These are phyloP conservation scores for Tulasnella sp. DNA, from an alignment of 768 basidiomycete genomes.

Conservation along the genomic window DNA sequence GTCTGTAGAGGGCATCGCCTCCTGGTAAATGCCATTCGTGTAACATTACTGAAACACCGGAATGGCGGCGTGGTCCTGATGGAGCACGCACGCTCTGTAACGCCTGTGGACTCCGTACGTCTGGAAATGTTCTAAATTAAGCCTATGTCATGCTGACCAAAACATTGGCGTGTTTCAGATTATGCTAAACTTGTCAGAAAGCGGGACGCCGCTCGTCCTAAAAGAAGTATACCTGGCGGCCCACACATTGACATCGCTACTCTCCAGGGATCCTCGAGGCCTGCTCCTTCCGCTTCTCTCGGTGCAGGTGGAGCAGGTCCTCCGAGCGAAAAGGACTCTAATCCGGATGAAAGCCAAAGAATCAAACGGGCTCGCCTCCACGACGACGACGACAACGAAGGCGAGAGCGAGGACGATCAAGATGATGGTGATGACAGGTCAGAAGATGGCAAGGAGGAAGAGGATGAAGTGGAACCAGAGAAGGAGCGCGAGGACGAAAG, in stretches of 20 bases:
- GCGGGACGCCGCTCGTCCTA: background rate
- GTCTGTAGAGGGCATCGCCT: constrained; percentile 7
- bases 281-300: background rate
- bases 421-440: background rate
- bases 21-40: constrained; percentile 20
- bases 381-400: background rate
- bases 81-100: constrained; percentile 29
- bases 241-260: constrained; percentile 10
- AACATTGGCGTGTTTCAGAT: constrained; percentile 1
- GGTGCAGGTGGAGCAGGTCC: background rate
- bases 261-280: background rate
- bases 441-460: background rate
- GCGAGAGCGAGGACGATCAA: background rate
- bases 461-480: no score
- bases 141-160: background rate
- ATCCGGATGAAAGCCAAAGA: background rate
- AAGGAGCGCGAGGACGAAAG: no score
- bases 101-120: constrained; percentile 23
- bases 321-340: background rate
- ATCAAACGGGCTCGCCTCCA: background rate
- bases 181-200: constrained; percentile 15
- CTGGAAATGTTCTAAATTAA: background rate
- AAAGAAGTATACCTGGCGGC: constrained; percentile 2
- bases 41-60: constrained; percentile 27
- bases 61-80: constrained; percentile 28